Percentiles rank a stretch among this genome's conserved stretches.
Conservation (phyloP, 345 rosid genomes). For the Lenwebbia sp. region DNA sequence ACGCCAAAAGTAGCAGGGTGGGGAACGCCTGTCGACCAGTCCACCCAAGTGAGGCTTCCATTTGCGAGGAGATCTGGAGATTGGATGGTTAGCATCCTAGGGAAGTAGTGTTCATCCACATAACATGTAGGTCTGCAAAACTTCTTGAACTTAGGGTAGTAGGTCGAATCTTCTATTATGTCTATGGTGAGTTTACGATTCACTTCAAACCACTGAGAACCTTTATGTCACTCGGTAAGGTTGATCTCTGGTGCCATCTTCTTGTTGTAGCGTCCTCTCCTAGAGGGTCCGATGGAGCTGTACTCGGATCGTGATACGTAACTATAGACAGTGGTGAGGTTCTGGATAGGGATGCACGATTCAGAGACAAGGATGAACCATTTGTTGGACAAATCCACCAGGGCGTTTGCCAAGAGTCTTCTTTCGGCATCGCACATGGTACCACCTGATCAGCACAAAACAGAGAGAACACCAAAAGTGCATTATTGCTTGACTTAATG, state of each 20-base stretch:
- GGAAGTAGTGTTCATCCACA: constrained; percentile 85
- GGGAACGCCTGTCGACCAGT: constrained; percentile 89
- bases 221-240: constrained; percentile 76
- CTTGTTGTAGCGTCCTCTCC: constrained; percentile 54
- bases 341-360: constrained; percentile 73
- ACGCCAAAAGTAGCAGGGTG: constrained; percentile 78
- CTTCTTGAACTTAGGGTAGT: constrained; percentile 66
- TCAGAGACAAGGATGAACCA: constrained; percentile 94
- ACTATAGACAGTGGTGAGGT: constrained; percentile 41
- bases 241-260: constrained; percentile 58
- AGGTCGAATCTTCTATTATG: constrained; percentile 45
- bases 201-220: constrained; percentile 86
- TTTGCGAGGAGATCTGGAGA: constrained; percentile 60
- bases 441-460: constrained; percentile 33
- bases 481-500: neutral
- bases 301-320: constrained; percentile 50
- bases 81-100: constrained; percentile 49
- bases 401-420: constrained; percentile 78
- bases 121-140: constrained; percentile 66
- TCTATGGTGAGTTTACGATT: constrained; percentile 46
- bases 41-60: constrained; percentile 59
- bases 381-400: constrained; percentile 76
- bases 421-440: constrained; percentile 96
- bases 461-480: neutral
- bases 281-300: constrained; percentile 71